Percentiles rank a stretch among this genome's conserved stretches.
Conservation (phyloP, 2,329 filamentous ascomycete genomes). For the Hypoxylon sp. region DNA sequence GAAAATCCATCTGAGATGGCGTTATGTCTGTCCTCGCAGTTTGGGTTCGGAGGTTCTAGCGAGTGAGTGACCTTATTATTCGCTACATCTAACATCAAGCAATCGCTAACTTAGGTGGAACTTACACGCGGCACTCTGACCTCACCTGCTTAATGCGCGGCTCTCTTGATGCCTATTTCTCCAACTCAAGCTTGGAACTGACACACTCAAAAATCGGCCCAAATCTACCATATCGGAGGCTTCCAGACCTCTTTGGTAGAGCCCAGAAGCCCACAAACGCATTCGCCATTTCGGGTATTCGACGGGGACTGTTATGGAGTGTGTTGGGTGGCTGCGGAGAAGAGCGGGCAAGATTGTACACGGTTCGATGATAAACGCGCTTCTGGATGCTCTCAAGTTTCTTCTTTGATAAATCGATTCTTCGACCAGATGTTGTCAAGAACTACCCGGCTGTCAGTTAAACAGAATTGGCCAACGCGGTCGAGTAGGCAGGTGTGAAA, state of each 20-base stretch:
- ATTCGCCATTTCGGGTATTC: constrained; percentile 11
- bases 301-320: background rate
- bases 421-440: constrained; percentile 27
- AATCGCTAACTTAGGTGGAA: too few species aligned
- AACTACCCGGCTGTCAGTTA: constrained; percentile 16
- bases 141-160: too few species aligned
- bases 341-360: constrained; percentile 22
- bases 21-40: too few species aligned
- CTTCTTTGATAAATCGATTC: constrained; percentile 20
- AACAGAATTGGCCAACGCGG: background rate
- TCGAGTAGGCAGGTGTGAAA: background rate
- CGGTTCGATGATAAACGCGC: constrained; percentile 6
- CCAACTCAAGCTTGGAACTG: background rate
- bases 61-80: too few species aligned
- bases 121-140: too few species aligned
- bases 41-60: too few species aligned
- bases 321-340: background rate
- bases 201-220: constrained; percentile 32
- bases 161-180: background rate
- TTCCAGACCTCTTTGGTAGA: constrained; percentile 24
- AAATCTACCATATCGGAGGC: constrained; percentile 30
- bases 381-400: background rate
- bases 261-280: constrained; percentile 36
- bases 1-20: too few species aligned
- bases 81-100: too few species aligned